These are phyloP conservation scores for Pythium grandisporangium DNA, from an alignment of 352 stramenopile species.

Conservation along the genomic window DNA sequence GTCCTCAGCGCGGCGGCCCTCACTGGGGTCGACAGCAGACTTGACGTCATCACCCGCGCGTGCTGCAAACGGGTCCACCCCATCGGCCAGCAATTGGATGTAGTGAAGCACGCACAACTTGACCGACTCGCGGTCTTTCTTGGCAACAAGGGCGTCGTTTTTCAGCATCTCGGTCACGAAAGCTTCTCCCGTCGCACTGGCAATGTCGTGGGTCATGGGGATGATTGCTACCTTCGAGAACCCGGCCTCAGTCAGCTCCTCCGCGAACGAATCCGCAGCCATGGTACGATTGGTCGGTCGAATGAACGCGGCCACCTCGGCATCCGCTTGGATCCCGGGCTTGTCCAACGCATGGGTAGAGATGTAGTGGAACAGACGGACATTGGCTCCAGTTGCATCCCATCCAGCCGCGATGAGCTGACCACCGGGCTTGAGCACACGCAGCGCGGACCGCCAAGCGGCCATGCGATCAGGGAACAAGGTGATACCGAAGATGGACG, in stretches of 20 bases:
- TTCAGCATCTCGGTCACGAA: conserved; percentile 5
- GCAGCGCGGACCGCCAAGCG: conserved; percentile 4
- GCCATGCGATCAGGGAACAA: conserved; percentile 6
- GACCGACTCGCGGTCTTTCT: conserved; percentile 3
- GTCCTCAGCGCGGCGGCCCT: neutral
- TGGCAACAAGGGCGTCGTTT: conserved; percentile 3
- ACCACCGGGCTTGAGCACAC: conserved; percentile 9
- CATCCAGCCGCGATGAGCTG: conserved; percentile 4
- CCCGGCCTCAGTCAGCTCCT: conserved; percentile 6
- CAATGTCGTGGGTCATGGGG: conserved; percentile 5
- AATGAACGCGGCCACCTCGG: neutral
- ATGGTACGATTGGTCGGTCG: conserved; percentile 6
- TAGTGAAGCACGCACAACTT: conserved; percentile 1
- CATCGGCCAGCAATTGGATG: conserved; percentile 2
- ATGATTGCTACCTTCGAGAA: conserved; percentile 4
- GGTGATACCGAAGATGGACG: conserved; percentile 8
- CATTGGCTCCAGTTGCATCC: conserved; percentile 2
- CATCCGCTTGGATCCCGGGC: neutral
- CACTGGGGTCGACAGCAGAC: neutral
- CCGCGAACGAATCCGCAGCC: neutral
- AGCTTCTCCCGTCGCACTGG: conserved; percentile 4
- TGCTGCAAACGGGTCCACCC: conserved; percentile 4
- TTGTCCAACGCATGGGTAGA: neutral
- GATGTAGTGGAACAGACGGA: conserved; percentile 2
- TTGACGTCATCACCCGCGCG: neutral